Percentiles rank a stretch among this genome's conserved stretches.
These are phyloP conservation scores for Quercus bicolor DNA, from an alignment of 306 rosid genomes.

Conservation along the genomic window DNA sequence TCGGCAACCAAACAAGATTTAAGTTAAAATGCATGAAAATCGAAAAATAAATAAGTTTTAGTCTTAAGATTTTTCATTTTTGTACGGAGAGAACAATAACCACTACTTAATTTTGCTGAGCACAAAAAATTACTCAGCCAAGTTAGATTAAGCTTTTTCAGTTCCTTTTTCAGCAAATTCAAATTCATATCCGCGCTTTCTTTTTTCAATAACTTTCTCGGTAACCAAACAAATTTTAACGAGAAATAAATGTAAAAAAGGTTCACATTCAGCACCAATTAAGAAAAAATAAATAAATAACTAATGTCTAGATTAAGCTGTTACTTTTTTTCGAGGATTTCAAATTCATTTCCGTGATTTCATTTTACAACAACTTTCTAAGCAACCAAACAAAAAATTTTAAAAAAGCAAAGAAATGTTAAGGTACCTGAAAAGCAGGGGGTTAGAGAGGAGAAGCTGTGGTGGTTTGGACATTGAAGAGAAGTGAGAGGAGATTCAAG, in stretches of 20 bases:
- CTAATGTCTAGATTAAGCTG: no score
- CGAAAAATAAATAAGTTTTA: background rate
- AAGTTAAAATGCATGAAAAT: background rate
- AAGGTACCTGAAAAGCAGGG: slow-evolving; percentile 38
- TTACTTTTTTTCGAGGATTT: background rate
- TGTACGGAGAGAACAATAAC: no score
- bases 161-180: background rate
- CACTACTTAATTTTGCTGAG: no score
- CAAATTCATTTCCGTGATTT: background rate
- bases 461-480: slow-evolving; percentile 31
- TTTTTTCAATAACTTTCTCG: background rate
- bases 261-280: no score
- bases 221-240: background rate
- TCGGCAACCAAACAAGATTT: background rate
- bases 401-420: background rate
- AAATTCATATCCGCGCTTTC: background rate
- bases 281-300: background rate
- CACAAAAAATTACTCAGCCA: no score
- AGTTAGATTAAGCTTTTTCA: background rate
- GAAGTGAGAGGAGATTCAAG: slow-evolving; percentile 23
- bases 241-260: background rate
- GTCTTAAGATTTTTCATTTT: no score
- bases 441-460: slow-evolving; percentile 14
- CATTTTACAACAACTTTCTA: background rate
- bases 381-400: background rate